Base-by-base conservation (phyloP, 148 eudicot genomes). In the Limonium bicolor region DNA sequence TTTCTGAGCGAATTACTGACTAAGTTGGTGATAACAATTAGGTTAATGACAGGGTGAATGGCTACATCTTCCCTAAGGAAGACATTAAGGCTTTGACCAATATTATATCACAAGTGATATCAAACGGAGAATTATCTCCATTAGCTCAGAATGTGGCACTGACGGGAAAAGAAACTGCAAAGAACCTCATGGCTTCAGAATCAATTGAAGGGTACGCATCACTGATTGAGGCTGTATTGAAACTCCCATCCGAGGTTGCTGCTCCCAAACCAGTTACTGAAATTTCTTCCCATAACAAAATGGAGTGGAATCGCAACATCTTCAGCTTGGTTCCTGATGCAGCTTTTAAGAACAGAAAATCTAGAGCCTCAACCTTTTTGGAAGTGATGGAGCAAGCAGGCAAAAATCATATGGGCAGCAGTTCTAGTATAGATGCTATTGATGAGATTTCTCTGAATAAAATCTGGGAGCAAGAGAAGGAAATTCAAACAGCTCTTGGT, bases 11-110 rank as follows among this genome's bases (percentile, higher is more conserved):
- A 36, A 25, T 22, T 22, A 53, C 82, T 64, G 51, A 72, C 61
- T 52, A 31, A 34, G 59, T 54, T 54, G 52, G 21, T 61, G 40
- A 59, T 62, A 50, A 56, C 27, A 28, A 46, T 21, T 61, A 90
- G 97, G 73, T 90, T 50, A 67, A 73, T 70, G 82, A 90, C 73
- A 70, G 72, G 77, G 92, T 84, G 57, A 80, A 75, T 50, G 93
- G 93, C 51, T 81, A 62, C 59, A 70, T 90, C 50, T 90, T 68
- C 34, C 84, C 87, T 0, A 84, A 75, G 78, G 80, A 80, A 27
- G 71, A 90, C 45, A 52, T 71, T 10, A 58, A 54, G 46, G 70
- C 48, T 56, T 62, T 90, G 15, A 51, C 73, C 23, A 51, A 65
- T 15, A 62, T 80, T 32, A 17, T 80, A 51, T 68, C 57, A 55